These are phyloP conservation scores for Colletotrichum lindemuthianum DNA, from an alignment of 2,329 filamentous ascomycete genomes.

Conservation along the genomic window DNA sequence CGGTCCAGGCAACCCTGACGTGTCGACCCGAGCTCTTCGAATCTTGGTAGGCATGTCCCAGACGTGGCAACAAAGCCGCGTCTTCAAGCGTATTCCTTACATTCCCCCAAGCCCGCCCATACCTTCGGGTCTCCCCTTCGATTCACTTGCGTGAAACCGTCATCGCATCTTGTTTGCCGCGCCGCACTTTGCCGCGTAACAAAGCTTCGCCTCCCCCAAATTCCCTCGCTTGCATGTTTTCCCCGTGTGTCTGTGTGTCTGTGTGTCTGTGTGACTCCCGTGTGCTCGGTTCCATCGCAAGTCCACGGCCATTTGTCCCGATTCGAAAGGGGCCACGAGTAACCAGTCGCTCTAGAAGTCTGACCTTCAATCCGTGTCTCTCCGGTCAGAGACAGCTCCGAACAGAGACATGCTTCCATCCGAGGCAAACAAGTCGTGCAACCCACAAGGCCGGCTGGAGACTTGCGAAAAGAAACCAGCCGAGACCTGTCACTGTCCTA, in stretches of 20 bases:
- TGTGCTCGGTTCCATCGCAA: constrained; percentile 21
- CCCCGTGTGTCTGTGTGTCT: too few species aligned
- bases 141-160: not conserved
- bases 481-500: constrained; percentile 27
- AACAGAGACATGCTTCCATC: constrained; percentile 22
- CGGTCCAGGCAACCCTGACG: not conserved
- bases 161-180: constrained; percentile 18
- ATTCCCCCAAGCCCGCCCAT: not conserved
- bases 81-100: not conserved
- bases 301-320: constrained; percentile 25
- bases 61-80: too few species aligned
- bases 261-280: too few species aligned
- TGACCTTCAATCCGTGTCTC: constrained; percentile 28
- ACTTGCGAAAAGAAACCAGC: constrained; percentile 25
- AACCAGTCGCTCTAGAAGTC: constrained; percentile 17
- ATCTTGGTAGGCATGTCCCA: too few species aligned
- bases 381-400: constrained; percentile 29
- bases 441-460: not conserved
- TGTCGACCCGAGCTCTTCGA: not conserved
- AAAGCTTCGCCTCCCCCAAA: too few species aligned
- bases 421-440: not conserved
- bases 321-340: constrained; percentile 15
- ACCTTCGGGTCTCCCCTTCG: not conserved
- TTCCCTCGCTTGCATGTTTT: too few species aligned
- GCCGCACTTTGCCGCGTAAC: too few species aligned